Evolutionary conservation across 495 filamentous ascomycete species (phyloP), one percentile per base, ranked within the genome.

Genomic region (Penicillium flavigenum): DNA sequence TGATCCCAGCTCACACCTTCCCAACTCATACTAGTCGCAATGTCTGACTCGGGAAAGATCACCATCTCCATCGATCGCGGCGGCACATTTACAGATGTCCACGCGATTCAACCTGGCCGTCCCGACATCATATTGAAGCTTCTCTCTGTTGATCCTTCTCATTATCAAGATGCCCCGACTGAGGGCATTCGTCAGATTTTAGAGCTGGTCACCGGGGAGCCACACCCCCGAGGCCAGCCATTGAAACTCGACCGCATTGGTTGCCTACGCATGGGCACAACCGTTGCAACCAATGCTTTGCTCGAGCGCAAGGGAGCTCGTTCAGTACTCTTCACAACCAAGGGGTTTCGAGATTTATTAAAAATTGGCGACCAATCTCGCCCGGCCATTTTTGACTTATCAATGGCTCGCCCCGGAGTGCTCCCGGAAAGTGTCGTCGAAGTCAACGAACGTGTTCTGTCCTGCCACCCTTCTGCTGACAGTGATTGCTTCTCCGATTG

Each of bases 301-400:
- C 78, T 98, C 2, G 95, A 98, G 72, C 75, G 94, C 56, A 98
- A 98, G 72, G 94, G 94, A 6, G 94, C 96, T 72, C 85, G 85
- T 63, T 96, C 95, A 57, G 94, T 87, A 3, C 80, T 98, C 63
- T 82, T 98, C 20, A 91, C 95, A 10, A 97, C 95, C 2, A 88
- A 90, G 67, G 94, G 94, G 0, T 98, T 98, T 74, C 88, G 86
- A 48, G 94, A 98, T 72, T 91, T 93, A 59, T 79, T 98, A 20
- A 86, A 89, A 38, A 94, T 93, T 56, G 90, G 90, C 17, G 92
- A 93, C 69, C 90, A 95, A 67, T 88, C 86, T 19, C 78, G 90
- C 0, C 90, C 90, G 3, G 85, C 84, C 62, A 92, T 95, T 58
- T 95, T 95, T 57, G 90, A 95, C 64, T 72, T 95, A 22, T 86